phyloP scores from a whole-genome alignment of 2,329 filamentous ascomycete species.

The Ciborinia camelliae region DNA sequence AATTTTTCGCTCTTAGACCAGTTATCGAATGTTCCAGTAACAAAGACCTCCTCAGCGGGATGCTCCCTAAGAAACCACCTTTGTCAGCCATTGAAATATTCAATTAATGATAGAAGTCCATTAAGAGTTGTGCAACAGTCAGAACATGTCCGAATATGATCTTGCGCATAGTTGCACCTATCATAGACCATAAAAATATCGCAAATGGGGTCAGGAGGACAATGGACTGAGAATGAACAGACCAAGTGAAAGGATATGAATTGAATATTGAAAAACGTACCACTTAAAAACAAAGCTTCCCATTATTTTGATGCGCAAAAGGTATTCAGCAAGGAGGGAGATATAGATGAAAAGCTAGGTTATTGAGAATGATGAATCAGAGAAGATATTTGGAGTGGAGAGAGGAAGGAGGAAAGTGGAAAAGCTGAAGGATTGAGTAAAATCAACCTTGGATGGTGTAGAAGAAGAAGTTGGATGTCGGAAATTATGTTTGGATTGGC shows the following conservation, averaged over 20 bases:
- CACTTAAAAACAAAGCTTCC: slow-evolving; percentile 41
- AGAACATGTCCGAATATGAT: not conserved
- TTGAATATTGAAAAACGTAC: slow-evolving; percentile 29
- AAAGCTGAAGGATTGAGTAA: not conserved
- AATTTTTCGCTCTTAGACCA: slow-evolving; percentile 87
- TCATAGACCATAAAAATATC: not conserved
- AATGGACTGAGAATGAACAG: not conserved
- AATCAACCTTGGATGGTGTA: not conserved
- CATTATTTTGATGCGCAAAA: slow-evolving; percentile 35
- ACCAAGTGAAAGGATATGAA: not conserved
- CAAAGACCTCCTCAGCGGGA: slow-evolving; percentile 78
- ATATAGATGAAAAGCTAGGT: not conserved
- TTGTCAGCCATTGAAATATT: slow-evolving; percentile 1
- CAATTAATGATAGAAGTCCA: not conserved
- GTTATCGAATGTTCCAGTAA: slow-evolving; percentile 93
- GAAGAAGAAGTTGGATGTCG: slow-evolving; percentile 4
- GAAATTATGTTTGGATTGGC: slow-evolving; percentile 12
- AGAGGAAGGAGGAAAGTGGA: not conserved
- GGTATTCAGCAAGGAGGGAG: slow-evolving; percentile 1
- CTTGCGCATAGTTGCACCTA: not conserved
- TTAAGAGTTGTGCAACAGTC: not conserved
- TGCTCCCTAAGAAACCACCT: slow-evolving; percentile 62
- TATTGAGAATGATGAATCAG: not conserved
- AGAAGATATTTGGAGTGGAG: not conserved
- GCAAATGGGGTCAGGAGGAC: not conserved